These are phyloP conservation scores for Alternaria brassicae DNA, from an alignment of 2,329 filamentous ascomycete species.

Conservation along the genomic window DNA sequence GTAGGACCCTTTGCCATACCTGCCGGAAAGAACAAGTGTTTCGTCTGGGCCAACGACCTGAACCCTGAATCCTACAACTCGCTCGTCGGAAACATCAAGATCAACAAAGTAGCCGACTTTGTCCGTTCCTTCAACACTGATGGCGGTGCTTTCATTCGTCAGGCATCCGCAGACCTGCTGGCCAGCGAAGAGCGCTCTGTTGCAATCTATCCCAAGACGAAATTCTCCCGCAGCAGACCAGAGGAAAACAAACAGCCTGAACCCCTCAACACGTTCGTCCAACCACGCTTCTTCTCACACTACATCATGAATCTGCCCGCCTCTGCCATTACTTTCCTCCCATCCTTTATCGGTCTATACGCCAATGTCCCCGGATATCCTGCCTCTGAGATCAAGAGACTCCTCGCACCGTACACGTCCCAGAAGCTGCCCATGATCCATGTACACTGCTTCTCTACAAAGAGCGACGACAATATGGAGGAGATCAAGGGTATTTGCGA, in stretches of 20 bases:
- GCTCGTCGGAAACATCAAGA: constrained; percentile 71
- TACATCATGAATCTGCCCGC: constrained; percentile 99
- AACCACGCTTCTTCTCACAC: constrained; percentile 83
- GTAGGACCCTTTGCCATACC: constrained; percentile 95
- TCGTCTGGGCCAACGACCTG: constrained; percentile 96
- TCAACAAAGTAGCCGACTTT: constrained; percentile 79
- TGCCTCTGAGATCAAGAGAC: constrained; percentile 33
- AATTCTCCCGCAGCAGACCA: constrained; percentile 35
- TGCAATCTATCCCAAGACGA: constrained; percentile 47
- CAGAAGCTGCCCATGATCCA: constrained; percentile 79
- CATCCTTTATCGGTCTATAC: constrained; percentile 80
- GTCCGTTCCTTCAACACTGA: constrained; percentile 84
- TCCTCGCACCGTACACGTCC: constrained; percentile 52
- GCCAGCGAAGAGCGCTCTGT: constrained; percentile 63
- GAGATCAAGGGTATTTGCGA: constrained; percentile 67
- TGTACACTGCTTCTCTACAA: constrained; percentile 91
- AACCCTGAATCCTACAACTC: constrained; percentile 86
- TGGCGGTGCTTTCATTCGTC: constrained; percentile 79
- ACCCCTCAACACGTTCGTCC: constrained; percentile 50
- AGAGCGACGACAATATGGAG: constrained; percentile 75
- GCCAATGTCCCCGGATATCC: constrained; percentile 56
- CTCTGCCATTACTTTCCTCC: constrained; percentile 83
- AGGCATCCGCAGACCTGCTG: constrained; percentile 66
- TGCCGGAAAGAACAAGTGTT: constrained; percentile 85
- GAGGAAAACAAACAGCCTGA: constrained; percentile 29